Base-by-base conservation (phyloP, 1,284 basidiomycete genomes). In the Trichosporon sp. region DNA sequence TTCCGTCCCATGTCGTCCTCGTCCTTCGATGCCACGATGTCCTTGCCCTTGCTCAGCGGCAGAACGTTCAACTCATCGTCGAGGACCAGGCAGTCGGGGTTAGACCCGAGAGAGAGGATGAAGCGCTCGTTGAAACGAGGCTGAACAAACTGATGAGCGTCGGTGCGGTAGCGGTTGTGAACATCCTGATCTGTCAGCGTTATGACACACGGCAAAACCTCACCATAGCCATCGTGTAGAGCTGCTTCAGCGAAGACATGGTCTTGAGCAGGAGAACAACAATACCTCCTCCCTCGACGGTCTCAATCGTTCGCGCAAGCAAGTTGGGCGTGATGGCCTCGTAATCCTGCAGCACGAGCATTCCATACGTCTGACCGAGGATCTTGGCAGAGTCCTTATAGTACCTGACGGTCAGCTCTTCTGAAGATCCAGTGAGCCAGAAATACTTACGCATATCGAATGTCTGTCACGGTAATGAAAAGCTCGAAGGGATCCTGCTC, bases 111-210 rank as follows among this genome's bases (percentile, higher is more conserved):
- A 32, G 95, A 94, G 56, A 97, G 85, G 73, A 98, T 92, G 82
- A 99, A 99, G 10, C 96, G 89, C 78, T 99, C 96, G 82, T 99
- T 99, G 84, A 99, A 99, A 56, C 96, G 88, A 0, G 95, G 92
- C 52, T 91, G 86, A 16, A 98, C 92, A 19, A 89, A 86, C 73
- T 93, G 89, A 71, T 95, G 91, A 2, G 93, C 89, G 27, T 91
- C 89, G 0, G 94, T 96, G 32, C 95, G 86, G 78, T 97, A 99
- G 52, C 94, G 88, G 5, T 90, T 83, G 79, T 98, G 95, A 2
- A 97, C 94, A 73, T 98, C 95, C 92, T 95, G 69, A 3, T 34
- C 49, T 34, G 63, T 65, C 3, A 68, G 63, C 54, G n/a, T n/a
- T 33, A 13, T 46, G 31, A 16, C 29, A 56, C 7, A 29, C 16